Conservation (phyloP, 306 rosid species). For the Quercus robur region DNA sequence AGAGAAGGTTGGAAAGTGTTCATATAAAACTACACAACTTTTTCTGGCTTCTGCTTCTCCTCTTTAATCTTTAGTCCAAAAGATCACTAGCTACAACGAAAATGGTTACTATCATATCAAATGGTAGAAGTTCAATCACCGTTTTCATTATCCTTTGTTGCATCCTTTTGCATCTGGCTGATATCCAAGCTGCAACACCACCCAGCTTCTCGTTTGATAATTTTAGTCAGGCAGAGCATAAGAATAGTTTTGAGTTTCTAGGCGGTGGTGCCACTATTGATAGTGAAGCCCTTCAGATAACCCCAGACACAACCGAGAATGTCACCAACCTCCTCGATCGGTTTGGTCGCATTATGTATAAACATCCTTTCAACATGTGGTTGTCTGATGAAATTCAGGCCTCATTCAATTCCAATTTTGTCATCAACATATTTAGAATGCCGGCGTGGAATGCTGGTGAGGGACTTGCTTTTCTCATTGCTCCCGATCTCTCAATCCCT, state of each 20-base stretch:
- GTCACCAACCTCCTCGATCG: background rate
- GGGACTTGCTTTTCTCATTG: slow-evolving; percentile 48
- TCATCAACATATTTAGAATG: slow-evolving; percentile 25
- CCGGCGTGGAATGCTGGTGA: slow-evolving; percentile 27
- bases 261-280: slow-evolving; percentile 17
- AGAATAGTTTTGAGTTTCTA: background rate
- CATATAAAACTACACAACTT: no score
- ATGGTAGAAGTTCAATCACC: background rate
- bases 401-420: slow-evolving; percentile 45
- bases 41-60: no score
- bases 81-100: background rate
- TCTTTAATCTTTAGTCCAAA: no score
- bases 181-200: background rate
- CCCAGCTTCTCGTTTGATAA: background rate
- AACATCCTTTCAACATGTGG: slow-evolving; percentile 39
- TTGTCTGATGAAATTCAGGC: slow-evolving; percentile 28
- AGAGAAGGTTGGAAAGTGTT: no score
- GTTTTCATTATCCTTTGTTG: background rate
- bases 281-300: slow-evolving; percentile 33
- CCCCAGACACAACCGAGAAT: slow-evolving; percentile 18
- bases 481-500: slow-evolving; percentile 25
- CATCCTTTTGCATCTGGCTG: background rate
- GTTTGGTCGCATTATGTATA: slow-evolving; percentile 39
- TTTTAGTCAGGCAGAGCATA: slow-evolving; percentile 1
- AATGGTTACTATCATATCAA: background rate